Base-by-base conservation (phyloP, 805 yeast species). In the Zygotorulaspora sp. region DNA sequence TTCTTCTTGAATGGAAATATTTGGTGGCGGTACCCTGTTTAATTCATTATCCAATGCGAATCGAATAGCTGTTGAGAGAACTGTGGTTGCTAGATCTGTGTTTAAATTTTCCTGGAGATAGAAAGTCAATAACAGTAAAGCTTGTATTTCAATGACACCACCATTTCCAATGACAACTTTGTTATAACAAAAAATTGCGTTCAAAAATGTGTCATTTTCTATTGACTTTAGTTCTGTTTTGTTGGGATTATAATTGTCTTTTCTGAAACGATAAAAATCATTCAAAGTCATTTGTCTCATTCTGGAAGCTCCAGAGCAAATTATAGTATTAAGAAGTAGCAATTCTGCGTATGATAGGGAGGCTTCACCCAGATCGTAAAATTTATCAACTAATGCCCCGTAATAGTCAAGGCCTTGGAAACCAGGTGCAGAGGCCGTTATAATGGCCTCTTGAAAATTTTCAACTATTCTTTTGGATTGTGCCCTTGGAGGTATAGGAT, bases 21-120 rank as follows among this genome's bases (percentile, higher is more conserved):
- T 64, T 3, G 55, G 47, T 13, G 23, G n/a, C 4, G 21, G 23
- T 35, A 67, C 66, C 2, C 70, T 49, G 31, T 75, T 81, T 3
- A 56, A 57, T 36, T 77, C 59, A 45, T 80, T 76, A 26, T 75
- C 79, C 32, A 70, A 73, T 0, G 81, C 81, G 44, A 68, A 70
- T 43, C 80, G 62, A 4, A 74, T 66, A 5, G 77, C 75, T 1
- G 71, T 64, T 1, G 75, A 53, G 4, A 68, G 52, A 12, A 76
- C 47, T 34, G 66, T 58, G 36, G 62, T 66, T 4, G 70, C 65
- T 8, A 70, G 58, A 26, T 73, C 75, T 1, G 70, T 57, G 18
- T 71, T 66, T 34, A 54, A 46, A 13, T 60, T 53, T 7, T 57
- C 53, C 25, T 65, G 70, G 10, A 67, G 47, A 29, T 62, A 57